Conservation (phyloP, 768 basidiomycete genomes). For the Tephrocybe sp. region DNA sequence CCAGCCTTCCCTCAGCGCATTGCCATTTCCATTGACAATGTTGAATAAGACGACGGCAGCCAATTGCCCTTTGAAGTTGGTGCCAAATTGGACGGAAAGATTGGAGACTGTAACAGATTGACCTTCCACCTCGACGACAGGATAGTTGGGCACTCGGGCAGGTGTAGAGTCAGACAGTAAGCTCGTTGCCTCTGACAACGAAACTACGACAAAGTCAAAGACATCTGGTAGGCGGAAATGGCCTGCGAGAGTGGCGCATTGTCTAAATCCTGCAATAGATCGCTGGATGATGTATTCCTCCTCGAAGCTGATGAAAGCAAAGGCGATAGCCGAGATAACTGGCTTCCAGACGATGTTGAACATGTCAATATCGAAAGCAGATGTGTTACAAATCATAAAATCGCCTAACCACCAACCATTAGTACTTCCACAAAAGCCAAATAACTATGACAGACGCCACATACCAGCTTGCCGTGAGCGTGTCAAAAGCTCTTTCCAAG, state of each 20-base stretch:
- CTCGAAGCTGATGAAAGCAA: constrained; percentile 93
- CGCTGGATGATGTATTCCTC: constrained; percentile 96
- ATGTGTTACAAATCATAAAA: constrained; percentile 75
- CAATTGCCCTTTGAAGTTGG: constrained; percentile 91
- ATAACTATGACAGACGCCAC: constrained; percentile 13
- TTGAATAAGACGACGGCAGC: constrained; percentile 97
- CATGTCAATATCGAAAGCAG: constrained; percentile 86
- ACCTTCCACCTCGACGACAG: constrained; percentile 85
- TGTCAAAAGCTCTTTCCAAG: constrained; percentile 93
- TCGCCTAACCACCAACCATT: constrained; percentile 39
- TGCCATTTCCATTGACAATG: constrained; percentile 94
- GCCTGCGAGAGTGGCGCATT: constrained; percentile 91
- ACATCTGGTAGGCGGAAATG: constrained; percentile 90
- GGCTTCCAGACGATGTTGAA: constrained; percentile 94
- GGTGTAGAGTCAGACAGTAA: constrained; percentile 74
- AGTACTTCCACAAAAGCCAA: constrained; percentile 6
- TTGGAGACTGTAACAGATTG: constrained; percentile 89
- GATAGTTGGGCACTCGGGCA: constrained; percentile 76
- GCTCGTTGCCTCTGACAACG: constrained; percentile 88
- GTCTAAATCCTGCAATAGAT: constrained; percentile 93
- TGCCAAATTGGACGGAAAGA: constrained; percentile 90
- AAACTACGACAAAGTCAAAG: constrained; percentile 93
- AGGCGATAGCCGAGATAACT: constrained; percentile 89
- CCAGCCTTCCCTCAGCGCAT: constrained; percentile 94
- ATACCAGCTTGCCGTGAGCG: constrained; percentile 79